phyloP scores from a whole-genome alignment of 352 stramenopile genomes.

The Pythium brachiatum region DNA sequence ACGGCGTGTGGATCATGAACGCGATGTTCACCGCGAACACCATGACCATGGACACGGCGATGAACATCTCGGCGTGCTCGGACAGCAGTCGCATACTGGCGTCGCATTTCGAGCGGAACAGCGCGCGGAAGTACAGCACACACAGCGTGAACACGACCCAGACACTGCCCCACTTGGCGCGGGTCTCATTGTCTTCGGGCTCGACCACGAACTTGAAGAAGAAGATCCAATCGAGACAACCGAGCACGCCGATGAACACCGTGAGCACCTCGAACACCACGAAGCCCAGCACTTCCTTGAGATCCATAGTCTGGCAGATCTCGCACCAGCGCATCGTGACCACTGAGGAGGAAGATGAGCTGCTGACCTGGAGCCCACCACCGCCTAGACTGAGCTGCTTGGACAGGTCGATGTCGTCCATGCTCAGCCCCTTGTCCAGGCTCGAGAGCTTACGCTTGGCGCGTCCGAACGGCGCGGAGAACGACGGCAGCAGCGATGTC shows the following conservation, averaged over 20 bases:
- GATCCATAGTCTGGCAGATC: slow-evolving; percentile 20
- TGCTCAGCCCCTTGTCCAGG: slow-evolving; percentile 2
- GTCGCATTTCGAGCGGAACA: slow-evolving; percentile 21
- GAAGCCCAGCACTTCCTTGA: slow-evolving; percentile 27
- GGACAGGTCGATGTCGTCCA: slow-evolving; percentile 14
- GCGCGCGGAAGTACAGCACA: slow-evolving; percentile 14
- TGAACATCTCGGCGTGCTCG: slow-evolving; percentile 40
- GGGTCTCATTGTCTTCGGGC: slow-evolving; percentile 14
- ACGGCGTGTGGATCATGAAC: slow-evolving; percentile 40
- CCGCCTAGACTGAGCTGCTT: slow-evolving; percentile 1
- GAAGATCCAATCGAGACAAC: slow-evolving; percentile 27
- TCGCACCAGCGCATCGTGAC: slow-evolving; percentile 9
- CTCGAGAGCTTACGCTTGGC: slow-evolving; percentile 16
- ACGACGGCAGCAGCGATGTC: neutral
- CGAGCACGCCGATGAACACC: slow-evolving; percentile 29
- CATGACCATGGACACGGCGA: slow-evolving; percentile 30
- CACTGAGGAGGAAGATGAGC: neutral
- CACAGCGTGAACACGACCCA: slow-evolving; percentile 23
- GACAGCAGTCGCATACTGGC: slow-evolving; percentile 20
- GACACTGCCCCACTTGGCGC: slow-evolving; percentile 13
- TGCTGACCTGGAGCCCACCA: neutral
- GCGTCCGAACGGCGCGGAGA: slow-evolving; percentile 1
- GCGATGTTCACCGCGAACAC: slow-evolving; percentile 44
- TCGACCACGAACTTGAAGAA: slow-evolving; percentile 34
- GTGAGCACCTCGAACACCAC: slow-evolving; percentile 25